A percentile compares a stretch with the other conserved stretches of the same genome.
These are phyloP conservation scores for Pezicula radicicola DNA, from an alignment of 2,329 filamentous ascomycete species.

Conservation along the genomic window DNA sequence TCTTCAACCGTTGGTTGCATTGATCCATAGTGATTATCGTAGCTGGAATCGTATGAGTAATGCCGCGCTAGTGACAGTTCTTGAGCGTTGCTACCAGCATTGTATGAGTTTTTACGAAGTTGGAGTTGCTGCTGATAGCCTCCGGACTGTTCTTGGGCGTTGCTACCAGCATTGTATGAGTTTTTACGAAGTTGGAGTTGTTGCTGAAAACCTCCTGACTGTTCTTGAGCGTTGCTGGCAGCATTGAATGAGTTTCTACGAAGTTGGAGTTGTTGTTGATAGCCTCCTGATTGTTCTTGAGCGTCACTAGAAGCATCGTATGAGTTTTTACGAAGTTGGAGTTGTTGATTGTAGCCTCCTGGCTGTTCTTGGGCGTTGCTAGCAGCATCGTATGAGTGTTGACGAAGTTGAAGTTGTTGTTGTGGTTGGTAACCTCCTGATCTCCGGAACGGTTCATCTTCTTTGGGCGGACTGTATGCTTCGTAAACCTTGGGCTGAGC, in stretches of 20 bases:
- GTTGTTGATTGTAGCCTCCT: neutral
- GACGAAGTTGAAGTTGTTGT: neutral
- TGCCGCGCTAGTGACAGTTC: constrained; percentile 28
- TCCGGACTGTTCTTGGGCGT: constrained; percentile 21
- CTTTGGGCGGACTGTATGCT: constrained; percentile 21
- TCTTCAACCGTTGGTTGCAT: constrained; percentile 47
- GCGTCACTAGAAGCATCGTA: constrained; percentile 5
- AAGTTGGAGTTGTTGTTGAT: too few species aligned
- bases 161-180: constrained; percentile 4
- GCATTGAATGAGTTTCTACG: neutral
- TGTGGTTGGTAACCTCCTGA: constrained; percentile 3
- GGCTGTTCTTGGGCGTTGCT: neutral
- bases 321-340: neutral
- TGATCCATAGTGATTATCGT: constrained; percentile 34
- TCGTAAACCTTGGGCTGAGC: constrained; percentile 23
- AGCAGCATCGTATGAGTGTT: neutral
- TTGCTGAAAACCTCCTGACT: constrained; percentile 9
- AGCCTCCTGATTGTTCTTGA: constrained; percentile 20
- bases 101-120: neutral
- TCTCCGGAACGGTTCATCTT: constrained; percentile 20
- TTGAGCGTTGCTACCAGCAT: constrained; percentile 12
- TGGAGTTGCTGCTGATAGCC: too few species aligned
- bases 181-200: neutral
- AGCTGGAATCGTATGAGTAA: constrained; percentile 30
- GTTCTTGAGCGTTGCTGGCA: constrained; percentile 18